Conservation (phyloP, 169 alveolate species). For the Cryptosporidium muris region DNA sequence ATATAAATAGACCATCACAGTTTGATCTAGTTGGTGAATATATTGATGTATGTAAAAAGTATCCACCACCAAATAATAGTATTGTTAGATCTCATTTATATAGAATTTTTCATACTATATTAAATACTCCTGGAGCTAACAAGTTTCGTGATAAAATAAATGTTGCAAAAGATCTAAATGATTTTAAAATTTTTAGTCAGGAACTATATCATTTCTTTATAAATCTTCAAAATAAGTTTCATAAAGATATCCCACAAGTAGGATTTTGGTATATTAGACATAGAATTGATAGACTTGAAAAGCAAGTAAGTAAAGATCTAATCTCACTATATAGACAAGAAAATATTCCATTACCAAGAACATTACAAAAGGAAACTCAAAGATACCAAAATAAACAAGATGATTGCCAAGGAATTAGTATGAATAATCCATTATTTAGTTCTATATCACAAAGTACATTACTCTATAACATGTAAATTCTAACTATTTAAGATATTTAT, state of each 20-base stretch:
- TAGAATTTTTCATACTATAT: constrained; percentile 53
- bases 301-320: constrained; percentile 30
- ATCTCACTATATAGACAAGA: constrained; percentile 27
- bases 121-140: constrained; percentile 45
- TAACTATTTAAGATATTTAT: no score
- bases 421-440: no score
- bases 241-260: constrained; percentile 9
- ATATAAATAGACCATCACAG: constrained; percentile 73
- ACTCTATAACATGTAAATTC: no score
- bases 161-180: constrained; percentile 17
- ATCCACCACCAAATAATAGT: constrained; percentile 70
- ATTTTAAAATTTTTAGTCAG: constrained; percentile 1
- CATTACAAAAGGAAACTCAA: not conserved
- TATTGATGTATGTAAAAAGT: constrained; percentile 71
- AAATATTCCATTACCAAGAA: constrained; percentile 4
- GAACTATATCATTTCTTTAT: not conserved
- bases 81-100: constrained; percentile 52
- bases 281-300: constrained; percentile 38
- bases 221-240: not conserved
- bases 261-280: constrained; percentile 71
- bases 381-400: no score
- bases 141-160: constrained; percentile 34
- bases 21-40: constrained; percentile 78
- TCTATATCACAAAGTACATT: no score
- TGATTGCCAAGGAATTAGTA: no score